Base-by-base conservation (phyloP, 2,329 filamentous ascomycete species). In the Alternaria sp. region DNA sequence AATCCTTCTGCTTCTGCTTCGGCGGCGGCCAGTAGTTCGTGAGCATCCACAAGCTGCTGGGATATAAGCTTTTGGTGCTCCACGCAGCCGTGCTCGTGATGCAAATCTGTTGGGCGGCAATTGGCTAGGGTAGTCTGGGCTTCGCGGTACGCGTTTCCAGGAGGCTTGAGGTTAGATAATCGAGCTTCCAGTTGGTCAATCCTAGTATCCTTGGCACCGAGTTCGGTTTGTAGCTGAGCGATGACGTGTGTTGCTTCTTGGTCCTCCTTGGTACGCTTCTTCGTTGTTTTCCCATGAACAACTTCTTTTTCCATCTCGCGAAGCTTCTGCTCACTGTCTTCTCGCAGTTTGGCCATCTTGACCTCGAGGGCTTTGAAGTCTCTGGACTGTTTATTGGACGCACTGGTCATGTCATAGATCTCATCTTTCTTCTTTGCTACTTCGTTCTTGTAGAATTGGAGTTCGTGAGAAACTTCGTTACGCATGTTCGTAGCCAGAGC, bases 1-100 rank as follows among this genome's bases (percentile, higher is more conserved):
- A 58, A 18, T 11, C 33, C 61, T 18, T 58, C 44, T 4, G 30
- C 18, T 44, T 61, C 56, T 20, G 51, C 49, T 23, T 65, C 59
- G 4, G 55, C 49, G 2, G 54, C 59, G 3, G n/a, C 43, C 18
- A 56, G 59, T 6, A 55, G n/a, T 4, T 26, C 41, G 12, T 41
- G 11, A 12, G 61, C 61, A 14, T 58, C 41, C n/a, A 18, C 28
- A 20, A 63, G 9, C 26, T 63, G 11, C 11, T 60, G 25, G 4
- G 15, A 21, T 25, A 49, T 28, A n/a, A 6, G 11, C 9, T 12
- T 30, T 5, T 18, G 18, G 15, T 49, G 37, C n/a, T 59, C 30
- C 20, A 20, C 49, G 43, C 60, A 59, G 15, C 26, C 23, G 6
- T 61, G 28, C 1, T 26, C n/a, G 21, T 46, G 14, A n/a, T 60